Conservation (phyloP, 345 rosid species). For the Citrus sp. region DNA sequence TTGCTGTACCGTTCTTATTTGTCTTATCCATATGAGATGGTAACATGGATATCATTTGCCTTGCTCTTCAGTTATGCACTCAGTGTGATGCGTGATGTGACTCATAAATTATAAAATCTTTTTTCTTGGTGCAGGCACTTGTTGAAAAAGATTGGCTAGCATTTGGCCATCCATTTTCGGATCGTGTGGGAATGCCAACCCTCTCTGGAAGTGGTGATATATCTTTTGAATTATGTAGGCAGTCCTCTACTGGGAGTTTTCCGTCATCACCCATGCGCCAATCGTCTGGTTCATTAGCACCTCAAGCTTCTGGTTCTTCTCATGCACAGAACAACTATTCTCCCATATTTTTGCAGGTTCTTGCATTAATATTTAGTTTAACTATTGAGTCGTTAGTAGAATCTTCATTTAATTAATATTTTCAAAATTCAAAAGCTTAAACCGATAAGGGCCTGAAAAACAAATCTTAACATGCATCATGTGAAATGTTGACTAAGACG, state of each 20-base stretch:
- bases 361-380: neutral
- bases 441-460: neutral
- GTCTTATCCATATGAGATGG: neutral
- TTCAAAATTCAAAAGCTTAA: neutral
- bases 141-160: slow-evolving; percentile 99
- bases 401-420: neutral
- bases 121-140: slow-evolving; percentile 58
- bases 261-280: slow-evolving; percentile 69
- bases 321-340: slow-evolving; percentile 80
- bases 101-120: slow-evolving; percentile 4
- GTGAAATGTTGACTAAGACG: neutral
- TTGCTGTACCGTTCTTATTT: neutral
- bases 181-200: slow-evolving; percentile 88
- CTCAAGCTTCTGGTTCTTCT: slow-evolving; percentile 73
- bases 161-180: slow-evolving; percentile 97
- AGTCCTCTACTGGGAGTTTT: slow-evolving; percentile 72
- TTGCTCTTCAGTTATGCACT: neutral
- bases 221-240: slow-evolving; percentile 62
- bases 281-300: slow-evolving; percentile 52
- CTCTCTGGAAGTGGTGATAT: slow-evolving; percentile 51
- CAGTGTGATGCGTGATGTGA: neutral
- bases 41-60: neutral
- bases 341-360: slow-evolving; percentile 95
- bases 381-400: neutral
- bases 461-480: neutral